These are phyloP conservation scores for Mycena metata DNA, from an alignment of 768 basidiomycete genomes.

Conservation along the genomic window DNA sequence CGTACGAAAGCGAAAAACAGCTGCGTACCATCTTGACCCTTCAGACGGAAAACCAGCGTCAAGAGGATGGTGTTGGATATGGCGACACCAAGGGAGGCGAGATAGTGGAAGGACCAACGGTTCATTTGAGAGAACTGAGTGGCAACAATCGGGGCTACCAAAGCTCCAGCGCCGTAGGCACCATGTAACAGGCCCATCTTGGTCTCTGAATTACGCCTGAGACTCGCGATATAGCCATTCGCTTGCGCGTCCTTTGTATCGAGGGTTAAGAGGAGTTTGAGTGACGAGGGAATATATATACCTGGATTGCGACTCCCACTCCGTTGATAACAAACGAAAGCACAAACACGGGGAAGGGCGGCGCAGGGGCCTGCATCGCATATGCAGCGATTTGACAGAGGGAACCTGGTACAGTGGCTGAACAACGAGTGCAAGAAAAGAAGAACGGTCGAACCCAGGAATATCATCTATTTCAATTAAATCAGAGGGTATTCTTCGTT, in stretches of 20 bases:
- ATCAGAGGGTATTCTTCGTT: background rate
- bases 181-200: conserved; percentile 83
- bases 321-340: conserved; percentile 61
- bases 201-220: conserved; percentile 65
- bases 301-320: conserved; percentile 60
- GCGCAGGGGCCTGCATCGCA: conserved; percentile 64
- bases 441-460: conserved; percentile 6
- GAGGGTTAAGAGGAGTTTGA: background rate
- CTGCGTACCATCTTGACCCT: conserved; percentile 72
- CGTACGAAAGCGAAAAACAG: background rate
- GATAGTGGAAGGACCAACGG: conserved; percentile 85
- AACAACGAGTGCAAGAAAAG: background rate
- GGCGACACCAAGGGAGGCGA: conserved; percentile 78
- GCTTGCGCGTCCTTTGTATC: conserved; percentile 73
- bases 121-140: conserved; percentile 81
- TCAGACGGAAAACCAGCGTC: conserved; percentile 72
- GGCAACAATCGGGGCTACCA: conserved; percentile 79
- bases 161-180: conserved; percentile 75
- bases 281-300: conserved; percentile 38
- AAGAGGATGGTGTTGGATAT: conserved; percentile 67
- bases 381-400: conserved; percentile 67
- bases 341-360: conserved; percentile 75
- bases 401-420: conserved; percentile 56
- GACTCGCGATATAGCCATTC: conserved; percentile 75
- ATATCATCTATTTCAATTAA: conserved; percentile 9